phyloP scores from a whole-genome alignment of 2,329 filamentous ascomycete genomes.

The Xylaria sp. region DNA sequence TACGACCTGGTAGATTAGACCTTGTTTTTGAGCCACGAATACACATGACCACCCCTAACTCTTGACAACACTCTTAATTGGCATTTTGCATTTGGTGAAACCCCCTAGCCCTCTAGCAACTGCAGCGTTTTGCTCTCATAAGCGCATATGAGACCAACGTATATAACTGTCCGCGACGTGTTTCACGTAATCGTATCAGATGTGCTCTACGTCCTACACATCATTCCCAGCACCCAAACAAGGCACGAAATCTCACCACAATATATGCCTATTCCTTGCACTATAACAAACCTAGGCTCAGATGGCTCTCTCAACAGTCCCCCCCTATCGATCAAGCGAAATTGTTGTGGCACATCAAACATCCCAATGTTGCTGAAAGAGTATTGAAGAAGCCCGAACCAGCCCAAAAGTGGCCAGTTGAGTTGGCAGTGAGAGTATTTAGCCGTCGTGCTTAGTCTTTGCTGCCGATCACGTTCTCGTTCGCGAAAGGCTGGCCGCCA shows the following conservation, averaged over 20 bases:
- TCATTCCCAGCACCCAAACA: too few species aligned
- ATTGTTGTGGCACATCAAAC: background rate
- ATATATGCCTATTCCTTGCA: background rate
- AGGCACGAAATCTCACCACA: background rate
- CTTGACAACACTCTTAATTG: too few species aligned
- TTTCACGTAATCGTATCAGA: background rate
- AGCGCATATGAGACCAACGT: too few species aligned
- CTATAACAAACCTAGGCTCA: background rate
- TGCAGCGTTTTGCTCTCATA: too few species aligned
- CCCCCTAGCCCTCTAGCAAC: too few species aligned
- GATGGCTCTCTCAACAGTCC: background rate
- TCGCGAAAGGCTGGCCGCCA: too few species aligned
- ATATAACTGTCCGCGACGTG: background rate
- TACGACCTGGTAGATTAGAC: slow-evolving; percentile 20
- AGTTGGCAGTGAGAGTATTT: too few species aligned
- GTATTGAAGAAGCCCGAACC: too few species aligned
- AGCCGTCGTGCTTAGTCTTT: too few species aligned
- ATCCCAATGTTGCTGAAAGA: background rate
- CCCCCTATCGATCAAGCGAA: background rate
- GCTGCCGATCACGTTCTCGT: too few species aligned
- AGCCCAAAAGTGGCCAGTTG: too few species aligned
- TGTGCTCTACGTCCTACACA: background rate
- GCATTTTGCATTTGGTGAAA: background rate
- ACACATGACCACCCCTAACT: background rate
- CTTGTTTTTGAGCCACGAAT: background rate